Evolutionary conservation across 169 alveolate species (phyloP).

Genomic region (Theileria annulata): DNA sequence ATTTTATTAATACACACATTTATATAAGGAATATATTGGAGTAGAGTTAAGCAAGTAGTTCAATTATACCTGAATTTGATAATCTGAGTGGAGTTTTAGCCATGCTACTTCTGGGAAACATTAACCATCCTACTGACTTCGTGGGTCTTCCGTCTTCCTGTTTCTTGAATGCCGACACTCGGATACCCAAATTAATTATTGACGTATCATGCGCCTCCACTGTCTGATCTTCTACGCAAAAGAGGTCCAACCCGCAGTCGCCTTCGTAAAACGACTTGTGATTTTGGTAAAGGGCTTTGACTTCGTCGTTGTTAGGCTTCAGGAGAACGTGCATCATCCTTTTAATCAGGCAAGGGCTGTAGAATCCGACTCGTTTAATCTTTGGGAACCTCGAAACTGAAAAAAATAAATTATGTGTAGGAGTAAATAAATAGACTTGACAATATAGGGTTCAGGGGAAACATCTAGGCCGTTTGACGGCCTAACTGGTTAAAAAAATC

Average conservation of each 20-base stretch:
- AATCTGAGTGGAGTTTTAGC: constrained; percentile 88
- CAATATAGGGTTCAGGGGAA: too few relatives aligned
- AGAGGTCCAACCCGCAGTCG: constrained; percentile 88
- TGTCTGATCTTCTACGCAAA: constrained; percentile 81
- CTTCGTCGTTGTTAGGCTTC: constrained; percentile 60
- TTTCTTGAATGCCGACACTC: constrained; percentile 81
- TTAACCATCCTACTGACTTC: constrained; percentile 74
- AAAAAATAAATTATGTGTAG: too few relatives aligned
- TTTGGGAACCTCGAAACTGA: too few relatives aligned
- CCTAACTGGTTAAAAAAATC: too few relatives aligned
- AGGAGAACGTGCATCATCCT: constrained; percentile 70
- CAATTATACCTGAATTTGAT: constrained; percentile 79
- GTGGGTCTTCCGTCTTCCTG: constrained; percentile 18
- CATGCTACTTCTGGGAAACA: constrained; percentile 86
- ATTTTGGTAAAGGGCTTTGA: constrained; percentile 66
- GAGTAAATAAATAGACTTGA: too few relatives aligned
- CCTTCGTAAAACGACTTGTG: constrained; percentile 86
- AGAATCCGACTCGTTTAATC: not conserved
- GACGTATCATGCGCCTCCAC: constrained; percentile 83
- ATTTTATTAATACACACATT: not conserved
- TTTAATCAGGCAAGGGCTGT: not conserved
- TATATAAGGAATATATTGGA: too few relatives aligned
- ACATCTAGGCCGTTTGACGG: too few relatives aligned
- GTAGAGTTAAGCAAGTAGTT: not conserved
- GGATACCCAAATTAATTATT: constrained; percentile 82